Conservation (phyloP, 1,284 basidiomycete genomes). For the Calocybe gambosa region DNA sequence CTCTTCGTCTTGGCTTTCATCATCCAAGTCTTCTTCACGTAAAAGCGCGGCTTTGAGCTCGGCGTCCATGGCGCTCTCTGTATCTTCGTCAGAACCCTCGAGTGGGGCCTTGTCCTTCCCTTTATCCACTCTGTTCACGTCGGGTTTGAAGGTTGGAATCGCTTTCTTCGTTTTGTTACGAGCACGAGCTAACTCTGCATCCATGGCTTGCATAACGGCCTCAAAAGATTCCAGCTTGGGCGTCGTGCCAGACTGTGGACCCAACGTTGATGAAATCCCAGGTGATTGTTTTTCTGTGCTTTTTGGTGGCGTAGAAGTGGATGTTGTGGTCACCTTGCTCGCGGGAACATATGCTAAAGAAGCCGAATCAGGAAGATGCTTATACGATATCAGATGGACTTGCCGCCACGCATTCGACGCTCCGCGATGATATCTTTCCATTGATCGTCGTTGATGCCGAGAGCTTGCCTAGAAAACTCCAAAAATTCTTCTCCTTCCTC, state of each 20-base stretch:
- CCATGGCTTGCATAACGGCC: slow-evolving; percentile 92
- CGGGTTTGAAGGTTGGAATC: slow-evolving; percentile 10
- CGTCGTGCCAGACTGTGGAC: slow-evolving; percentile 41
- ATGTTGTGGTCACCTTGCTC: slow-evolving; percentile 13
- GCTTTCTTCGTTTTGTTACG: slow-evolving; percentile 23
- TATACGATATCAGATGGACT: slow-evolving; percentile 20
- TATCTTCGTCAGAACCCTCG: slow-evolving; percentile 52
- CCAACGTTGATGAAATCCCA: slow-evolving; percentile 21
- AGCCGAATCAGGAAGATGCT: slow-evolving; percentile 1
- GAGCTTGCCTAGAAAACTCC: slow-evolving; percentile 83
- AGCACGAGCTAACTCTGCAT: slow-evolving; percentile 62
- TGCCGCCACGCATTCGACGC: slow-evolving; percentile 71
- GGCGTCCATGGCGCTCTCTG: slow-evolving; percentile 79
- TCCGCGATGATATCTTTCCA: slow-evolving; percentile 81
- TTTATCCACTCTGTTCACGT: slow-evolving; percentile 31
- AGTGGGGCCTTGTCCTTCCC: slow-evolving; percentile 22
- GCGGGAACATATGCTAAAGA: slow-evolving; percentile 43
- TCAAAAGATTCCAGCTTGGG: slow-evolving; percentile 87
- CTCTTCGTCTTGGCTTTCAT: slow-evolving; percentile 41
- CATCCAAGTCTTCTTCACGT: slow-evolving; percentile 40
- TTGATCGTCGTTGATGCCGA: slow-evolving; percentile 80
- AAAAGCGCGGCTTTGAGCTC: slow-evolving; percentile 71
- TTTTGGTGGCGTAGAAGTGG: slow-evolving; percentile 3
- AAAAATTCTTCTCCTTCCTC: slow-evolving; percentile 90
- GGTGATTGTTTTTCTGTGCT: slow-evolving; percentile 3